Base-by-base conservation (phyloP, 495 filamentous ascomycete genomes). In the Neurospora sublineolata region DNA sequence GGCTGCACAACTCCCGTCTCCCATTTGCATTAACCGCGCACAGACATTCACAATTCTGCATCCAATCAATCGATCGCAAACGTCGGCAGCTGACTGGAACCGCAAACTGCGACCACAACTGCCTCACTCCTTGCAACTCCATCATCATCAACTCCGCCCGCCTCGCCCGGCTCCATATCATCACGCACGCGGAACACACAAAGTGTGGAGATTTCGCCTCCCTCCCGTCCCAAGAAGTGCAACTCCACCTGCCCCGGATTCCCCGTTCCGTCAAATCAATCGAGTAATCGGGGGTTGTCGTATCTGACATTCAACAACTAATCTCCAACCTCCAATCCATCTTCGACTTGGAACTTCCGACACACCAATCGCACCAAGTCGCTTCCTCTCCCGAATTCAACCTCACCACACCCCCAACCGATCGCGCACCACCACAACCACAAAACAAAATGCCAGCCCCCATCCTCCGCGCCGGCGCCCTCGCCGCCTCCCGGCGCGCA, bases 401-500 rank as follows among this genome's bases (percentile, higher is more conserved):
- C 12, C 14, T 16, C 14, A 42, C n/a, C 41, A 44, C 39, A 20
- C 41, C 16, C 7, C 40, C 14, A 18, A 42, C 6, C 41, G 41
- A 44, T 4, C 41, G n/a, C 42, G 5, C 40, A 42, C 6, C 42
- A 9, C 42, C 18, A 2, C n/a, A 23, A n/a, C 2, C n/a, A 46
- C 0, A 23, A 10, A 46, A 9, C 2, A 8, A 60, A 30, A 60
- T 60, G 52, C 23, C 52, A 60, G 20, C 52, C 23, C 72, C 71
- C 41, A 41, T 37, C 37, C 10, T 64, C 10, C 36, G 71, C 20
- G 37, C 73, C 23, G 42, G 73, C 67, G 42, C 77, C 69, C 30
- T 73, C 30, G 46, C 72, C 7, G 37, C 44, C 16, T 33, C 70
- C 27, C 70, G 40, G 68, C 73, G 80, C 69, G 36, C 37, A 70